Percentiles rank a stretch among this genome's conserved stretches.
Evolutionary conservation across 2,329 filamentous ascomycete genomes (phyloP).

Genomic region (Scedosporium minutisporum): DNA sequence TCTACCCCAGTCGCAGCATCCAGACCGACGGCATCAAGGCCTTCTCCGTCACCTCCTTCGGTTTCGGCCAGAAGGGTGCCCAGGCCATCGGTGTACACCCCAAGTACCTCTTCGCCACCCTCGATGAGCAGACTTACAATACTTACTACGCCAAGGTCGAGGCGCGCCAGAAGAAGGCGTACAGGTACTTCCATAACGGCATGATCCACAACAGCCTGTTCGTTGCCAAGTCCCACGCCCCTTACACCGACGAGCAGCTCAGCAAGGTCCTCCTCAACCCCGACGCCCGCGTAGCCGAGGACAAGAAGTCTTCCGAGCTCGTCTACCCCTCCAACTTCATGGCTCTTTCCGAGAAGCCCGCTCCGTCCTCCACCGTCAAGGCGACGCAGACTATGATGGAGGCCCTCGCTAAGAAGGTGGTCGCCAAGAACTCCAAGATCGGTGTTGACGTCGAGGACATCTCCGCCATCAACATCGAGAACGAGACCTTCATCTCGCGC

Average conservation of each 20-base stretch:
- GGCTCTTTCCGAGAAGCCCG: conserved; percentile 51
- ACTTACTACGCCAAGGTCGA: conserved; percentile 83
- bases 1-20: conserved; percentile 89
- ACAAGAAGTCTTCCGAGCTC: conserved; percentile 79
- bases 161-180: conserved; percentile 94
- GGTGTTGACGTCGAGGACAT: conserved; percentile 93
- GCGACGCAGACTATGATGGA: conserved; percentile 69
- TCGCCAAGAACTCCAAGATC: conserved; percentile 46
- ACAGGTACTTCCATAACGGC: conserved; percentile 97
- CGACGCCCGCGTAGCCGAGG: conserved; percentile 69
- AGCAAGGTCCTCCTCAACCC: conserved; percentile 88
- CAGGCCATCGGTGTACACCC: conserved; percentile 96
- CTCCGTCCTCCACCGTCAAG: conserved; percentile 38
- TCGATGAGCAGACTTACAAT: conserved; percentile 75
- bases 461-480: conserved; percentile 78
- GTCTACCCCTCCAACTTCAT: conserved; percentile 62
- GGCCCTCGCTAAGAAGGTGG: conserved; percentile 57
- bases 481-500: conserved; percentile 85
- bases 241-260: conserved; percentile 83
- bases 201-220: conserved; percentile 98
- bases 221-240: conserved; percentile 84
- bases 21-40: conserved; percentile 98
- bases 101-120: conserved; percentile 89
- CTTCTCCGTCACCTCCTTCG: conserved; percentile 97
- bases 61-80: conserved; percentile 97